A percentile compares a stretch with the other conserved stretches of the same genome.
Evolutionary conservation across 1,284 basidiomycete species (phyloP).

Genomic region (Athelia sp.): DNA sequence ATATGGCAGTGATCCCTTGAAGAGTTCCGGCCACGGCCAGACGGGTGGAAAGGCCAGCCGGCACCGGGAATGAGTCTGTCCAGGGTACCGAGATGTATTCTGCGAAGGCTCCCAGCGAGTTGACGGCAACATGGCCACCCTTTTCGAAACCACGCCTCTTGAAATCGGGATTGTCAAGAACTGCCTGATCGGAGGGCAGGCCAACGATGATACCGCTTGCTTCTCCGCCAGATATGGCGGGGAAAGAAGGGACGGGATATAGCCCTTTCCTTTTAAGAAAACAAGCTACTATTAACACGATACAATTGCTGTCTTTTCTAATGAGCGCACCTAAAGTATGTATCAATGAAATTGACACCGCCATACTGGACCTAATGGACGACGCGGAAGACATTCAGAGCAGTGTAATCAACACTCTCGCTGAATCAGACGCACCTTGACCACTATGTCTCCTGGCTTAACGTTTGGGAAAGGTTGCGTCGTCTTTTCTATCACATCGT

Average conservation of each 20-base stretch:
- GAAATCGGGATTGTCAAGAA: slow-evolving; percentile 53
- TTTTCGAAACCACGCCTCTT: slow-evolving; percentile 53
- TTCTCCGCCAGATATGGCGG: slow-evolving; percentile 78
- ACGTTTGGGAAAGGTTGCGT: slow-evolving; percentile 59
- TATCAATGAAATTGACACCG: slow-evolving; percentile 91
- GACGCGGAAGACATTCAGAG: slow-evolving; percentile 11
- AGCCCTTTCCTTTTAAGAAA: slow-evolving; percentile 44
- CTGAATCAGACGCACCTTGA: slow-evolving; percentile 60
- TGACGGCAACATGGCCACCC: slow-evolving; percentile 62
- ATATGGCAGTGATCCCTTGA: slow-evolving; percentile 80
- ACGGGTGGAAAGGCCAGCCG: slow-evolving; percentile 54
- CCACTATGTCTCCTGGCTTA: slow-evolving; percentile 63
- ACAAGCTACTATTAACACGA: background rate
- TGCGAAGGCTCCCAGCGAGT: slow-evolving; percentile 59
- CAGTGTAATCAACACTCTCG: too few species aligned
- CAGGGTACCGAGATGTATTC: slow-evolving; percentile 74
- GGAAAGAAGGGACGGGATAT: slow-evolving; percentile 57
- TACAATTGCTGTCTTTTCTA: background rate
- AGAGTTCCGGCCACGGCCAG: slow-evolving; percentile 66
- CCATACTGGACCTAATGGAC: slow-evolving; percentile 50
- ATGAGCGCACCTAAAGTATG: slow-evolving; percentile 54
- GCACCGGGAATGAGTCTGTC: slow-evolving; percentile 57
- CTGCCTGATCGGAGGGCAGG: slow-evolving; percentile 57
- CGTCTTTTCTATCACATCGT: slow-evolving; percentile 74
- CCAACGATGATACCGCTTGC: slow-evolving; percentile 70